phyloP scores from a whole-genome alignment of 139 green algal genomes.

The Edaphochlamys debaryana region DNA sequence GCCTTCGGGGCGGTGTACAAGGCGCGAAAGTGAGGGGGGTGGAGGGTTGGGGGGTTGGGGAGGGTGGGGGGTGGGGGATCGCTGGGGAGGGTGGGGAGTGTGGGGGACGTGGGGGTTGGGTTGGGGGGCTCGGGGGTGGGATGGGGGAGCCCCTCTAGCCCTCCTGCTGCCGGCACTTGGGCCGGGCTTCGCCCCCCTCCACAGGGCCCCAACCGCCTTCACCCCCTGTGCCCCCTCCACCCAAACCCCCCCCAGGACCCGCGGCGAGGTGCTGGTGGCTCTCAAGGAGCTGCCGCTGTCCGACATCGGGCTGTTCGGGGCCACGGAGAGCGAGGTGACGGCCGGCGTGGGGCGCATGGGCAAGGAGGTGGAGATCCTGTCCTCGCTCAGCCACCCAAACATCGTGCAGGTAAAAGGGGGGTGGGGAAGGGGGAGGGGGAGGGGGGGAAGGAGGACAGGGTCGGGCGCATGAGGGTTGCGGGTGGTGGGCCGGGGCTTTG shows the following conservation, averaged over 20 bases:
- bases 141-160: no score
- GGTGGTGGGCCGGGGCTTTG: no score
- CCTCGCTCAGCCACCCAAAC: constrained; percentile 56
- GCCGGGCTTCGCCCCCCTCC: no score
- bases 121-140: neutral
- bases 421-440: neutral
- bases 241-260: neutral
- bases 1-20: constrained; percentile 67
- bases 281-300: constrained; percentile 66
- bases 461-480: neutral
- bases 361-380: constrained; percentile 70
- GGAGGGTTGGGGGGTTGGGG: neutral
- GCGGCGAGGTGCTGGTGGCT: constrained; percentile 58
- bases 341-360: constrained; percentile 50
- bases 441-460: neutral
- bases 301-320: constrained; percentile 62
- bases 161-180: no score
- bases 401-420: constrained; percentile 51
- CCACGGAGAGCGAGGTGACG: constrained; percentile 53
- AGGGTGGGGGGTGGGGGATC: no score
- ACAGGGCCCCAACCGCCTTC: no score
- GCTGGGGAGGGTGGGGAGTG: neutral
- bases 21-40: constrained; percentile 40
- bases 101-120: neutral
- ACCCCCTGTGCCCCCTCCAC: neutral